phyloP scores from a whole-genome alignment of 2,329 filamentous ascomycete species.

The Coniochaeta sp. region DNA sequence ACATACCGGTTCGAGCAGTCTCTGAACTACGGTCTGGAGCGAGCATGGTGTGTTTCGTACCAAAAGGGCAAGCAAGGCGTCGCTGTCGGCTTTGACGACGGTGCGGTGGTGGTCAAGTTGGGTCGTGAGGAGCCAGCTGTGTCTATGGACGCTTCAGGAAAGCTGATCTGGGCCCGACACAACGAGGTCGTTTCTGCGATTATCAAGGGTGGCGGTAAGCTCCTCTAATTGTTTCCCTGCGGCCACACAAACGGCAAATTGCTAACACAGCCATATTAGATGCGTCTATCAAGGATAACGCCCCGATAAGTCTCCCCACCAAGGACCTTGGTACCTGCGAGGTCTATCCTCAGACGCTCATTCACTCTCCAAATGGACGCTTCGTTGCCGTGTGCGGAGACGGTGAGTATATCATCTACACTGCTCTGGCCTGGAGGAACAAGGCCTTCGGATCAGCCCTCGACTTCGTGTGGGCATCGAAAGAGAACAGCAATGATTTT shows the following conservation, averaged over 20 bases:
- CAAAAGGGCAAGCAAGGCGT: constrained; percentile 92
- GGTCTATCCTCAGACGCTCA: constrained; percentile 88
- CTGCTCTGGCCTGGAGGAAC: constrained; percentile 90
- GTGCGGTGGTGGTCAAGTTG: constrained; percentile 95
- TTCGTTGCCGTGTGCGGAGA: constrained; percentile 88
- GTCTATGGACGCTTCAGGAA: constrained; percentile 93
- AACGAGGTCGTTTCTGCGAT: constrained; percentile 93
- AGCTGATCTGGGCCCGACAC: constrained; percentile 92
- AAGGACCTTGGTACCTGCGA: constrained; percentile 97
- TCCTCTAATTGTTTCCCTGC: not conserved
- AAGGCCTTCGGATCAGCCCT: constrained; percentile 93
- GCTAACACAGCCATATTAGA: constrained; percentile 43
- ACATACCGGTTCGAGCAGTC: constrained; percentile 96
- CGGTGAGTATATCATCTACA: constrained; percentile 98
- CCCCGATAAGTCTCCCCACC: constrained; percentile 75
- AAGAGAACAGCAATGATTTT: constrained; percentile 97
- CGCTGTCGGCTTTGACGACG: constrained; percentile 94
- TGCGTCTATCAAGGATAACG: constrained; percentile 75
- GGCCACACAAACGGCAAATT: not conserved
- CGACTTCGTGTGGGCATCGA: constrained; percentile 95
- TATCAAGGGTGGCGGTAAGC: constrained; percentile 77
- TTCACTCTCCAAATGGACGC: constrained; percentile 87
- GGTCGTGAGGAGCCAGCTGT: constrained; percentile 95
- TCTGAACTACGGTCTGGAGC: constrained; percentile 88
- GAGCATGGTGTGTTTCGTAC: constrained; percentile 96